These are phyloP conservation scores for Pseudopithomyces chartarum DNA, from an alignment of 2,329 filamentous ascomycete species.

Conservation along the genomic window DNA sequence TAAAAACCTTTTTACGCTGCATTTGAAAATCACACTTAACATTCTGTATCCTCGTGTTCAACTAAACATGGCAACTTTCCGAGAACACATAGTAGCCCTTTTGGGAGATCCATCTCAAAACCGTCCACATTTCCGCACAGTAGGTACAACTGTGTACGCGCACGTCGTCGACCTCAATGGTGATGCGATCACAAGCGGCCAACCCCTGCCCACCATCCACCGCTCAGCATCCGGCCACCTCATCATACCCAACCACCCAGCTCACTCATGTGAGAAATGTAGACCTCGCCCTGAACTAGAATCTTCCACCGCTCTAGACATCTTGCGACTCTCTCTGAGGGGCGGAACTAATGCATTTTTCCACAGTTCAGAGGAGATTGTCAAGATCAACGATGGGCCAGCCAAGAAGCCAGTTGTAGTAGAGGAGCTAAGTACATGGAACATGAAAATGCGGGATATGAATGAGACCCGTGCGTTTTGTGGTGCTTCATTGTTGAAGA, in stretches of 20 bases:
- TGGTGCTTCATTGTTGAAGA: not conserved
- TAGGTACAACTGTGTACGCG: not conserved
- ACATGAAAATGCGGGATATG: not conserved
- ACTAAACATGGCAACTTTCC: not conserved
- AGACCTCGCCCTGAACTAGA: not conserved
- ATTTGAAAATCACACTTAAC: not conserved
- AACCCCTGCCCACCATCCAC: constrained; percentile 7
- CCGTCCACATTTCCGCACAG: not conserved
- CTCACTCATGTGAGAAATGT: not conserved
- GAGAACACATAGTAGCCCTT: not conserved
- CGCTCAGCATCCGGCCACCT: constrained; percentile 12
- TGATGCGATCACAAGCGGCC: not conserved
- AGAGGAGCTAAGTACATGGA: not conserved
- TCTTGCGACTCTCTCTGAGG: too few relatives aligned
- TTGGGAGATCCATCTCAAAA: not conserved
- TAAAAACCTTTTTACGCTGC: too few relatives aligned
- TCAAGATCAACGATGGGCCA: not conserved
- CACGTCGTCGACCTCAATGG: constrained; percentile 7
- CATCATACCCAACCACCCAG: not conserved
- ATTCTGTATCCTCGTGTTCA: not conserved
- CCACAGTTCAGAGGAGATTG: not conserved
- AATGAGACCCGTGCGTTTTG: not conserved
- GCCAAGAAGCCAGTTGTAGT: not conserved
- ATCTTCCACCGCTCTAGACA: too few relatives aligned
- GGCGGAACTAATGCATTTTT: too few relatives aligned